Evolutionary conservation across 2,329 filamentous ascomycete genomes (phyloP).

Genomic region (Aspergillus sp.): DNA sequence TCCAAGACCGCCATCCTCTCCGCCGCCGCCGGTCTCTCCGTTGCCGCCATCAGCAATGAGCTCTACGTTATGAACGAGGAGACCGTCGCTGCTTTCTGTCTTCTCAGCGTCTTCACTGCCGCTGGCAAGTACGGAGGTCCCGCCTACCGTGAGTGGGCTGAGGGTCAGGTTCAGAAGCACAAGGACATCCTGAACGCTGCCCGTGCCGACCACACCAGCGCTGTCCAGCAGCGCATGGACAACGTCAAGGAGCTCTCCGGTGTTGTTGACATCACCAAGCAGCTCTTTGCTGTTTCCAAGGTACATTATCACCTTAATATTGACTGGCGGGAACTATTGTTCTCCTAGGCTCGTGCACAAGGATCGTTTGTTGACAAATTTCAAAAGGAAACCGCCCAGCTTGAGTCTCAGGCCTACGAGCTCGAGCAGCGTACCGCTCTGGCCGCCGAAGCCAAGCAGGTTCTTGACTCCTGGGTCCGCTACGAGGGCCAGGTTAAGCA

Average conservation of each 20-base stretch:
- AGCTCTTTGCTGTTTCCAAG: conserved; percentile 97
- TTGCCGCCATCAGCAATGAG: conserved; percentile 98
- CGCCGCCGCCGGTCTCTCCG: conserved; percentile 81
- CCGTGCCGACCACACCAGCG: conserved; percentile 89
- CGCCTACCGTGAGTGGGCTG: conserved; percentile 87
- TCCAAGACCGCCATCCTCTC: conserved; percentile 98
- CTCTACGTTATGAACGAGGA: conserved; percentile 99
- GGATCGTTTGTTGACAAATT: neutral
- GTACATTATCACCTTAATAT: conserved; percentile 51
- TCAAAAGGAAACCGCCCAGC: conserved; percentile 84
- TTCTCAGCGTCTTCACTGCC: conserved; percentile 88
- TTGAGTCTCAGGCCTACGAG: conserved; percentile 95
- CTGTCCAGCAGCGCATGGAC: conserved; percentile 90
- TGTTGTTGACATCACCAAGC: conserved; percentile 96
- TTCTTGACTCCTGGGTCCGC: conserved; percentile 97
- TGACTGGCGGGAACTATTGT: neutral
- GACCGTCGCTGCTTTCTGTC: conserved; percentile 87
- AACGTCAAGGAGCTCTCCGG: conserved; percentile 92
- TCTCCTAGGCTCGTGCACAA: neutral
- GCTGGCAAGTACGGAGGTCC: conserved; percentile 93
- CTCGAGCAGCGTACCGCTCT: conserved; percentile 94
- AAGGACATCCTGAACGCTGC: conserved; percentile 93
- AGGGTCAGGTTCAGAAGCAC: conserved; percentile 86
- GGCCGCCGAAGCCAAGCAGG: conserved; percentile 87
- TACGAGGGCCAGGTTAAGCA: conserved; percentile 99